Conservation (phyloP, 1,139 yeast genomes). For the Debaryomyces nepalensis region DNA sequence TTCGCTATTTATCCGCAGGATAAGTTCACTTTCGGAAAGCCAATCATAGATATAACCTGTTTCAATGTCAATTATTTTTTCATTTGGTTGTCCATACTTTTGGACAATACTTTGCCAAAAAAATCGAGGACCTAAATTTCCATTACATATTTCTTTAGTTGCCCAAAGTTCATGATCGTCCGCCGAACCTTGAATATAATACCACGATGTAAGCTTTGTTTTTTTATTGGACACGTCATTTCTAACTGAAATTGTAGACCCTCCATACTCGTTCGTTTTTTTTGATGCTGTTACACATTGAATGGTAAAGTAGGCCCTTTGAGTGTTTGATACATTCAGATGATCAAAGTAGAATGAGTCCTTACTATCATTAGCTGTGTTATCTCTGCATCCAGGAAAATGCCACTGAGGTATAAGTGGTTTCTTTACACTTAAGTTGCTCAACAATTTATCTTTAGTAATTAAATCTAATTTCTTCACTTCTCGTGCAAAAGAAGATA, state of each 20-base stretch:
- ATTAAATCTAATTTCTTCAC: conserved; percentile 46
- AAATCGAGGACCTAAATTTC: conserved; percentile 52
- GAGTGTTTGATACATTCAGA: neutral
- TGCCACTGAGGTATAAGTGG: conserved; percentile 75
- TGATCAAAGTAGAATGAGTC: conserved; percentile 10
- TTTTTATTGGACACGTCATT: conserved; percentile 4
- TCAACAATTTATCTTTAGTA: conserved; percentile 33
- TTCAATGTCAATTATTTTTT: conserved; percentile 30
- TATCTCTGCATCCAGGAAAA: conserved; percentile 51
- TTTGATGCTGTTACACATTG: conserved; percentile 69
- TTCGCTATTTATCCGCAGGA: conserved; percentile 19
- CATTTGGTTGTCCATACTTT: conserved; percentile 8
- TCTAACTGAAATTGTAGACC: conserved; percentile 29
- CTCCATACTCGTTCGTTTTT: conserved; percentile 41
- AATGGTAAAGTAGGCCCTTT: conserved; percentile 24
- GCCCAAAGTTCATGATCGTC: conserved; percentile 95
- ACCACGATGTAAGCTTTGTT: conserved; percentile 24
- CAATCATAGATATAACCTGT: conserved; percentile 41
- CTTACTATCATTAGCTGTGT: neutral
- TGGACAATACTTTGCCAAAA: conserved; percentile 56
- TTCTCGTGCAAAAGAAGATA: conserved; percentile 56
- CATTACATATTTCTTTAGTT: conserved; percentile 37
- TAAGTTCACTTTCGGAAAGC: conserved; percentile 32
- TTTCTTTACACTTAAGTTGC: conserved; percentile 34
- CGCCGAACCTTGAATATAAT: conserved; percentile 88